phyloP scores from a whole-genome alignment of 2,329 filamentous ascomycete genomes.

The Penicillium sclerotiorum region DNA sequence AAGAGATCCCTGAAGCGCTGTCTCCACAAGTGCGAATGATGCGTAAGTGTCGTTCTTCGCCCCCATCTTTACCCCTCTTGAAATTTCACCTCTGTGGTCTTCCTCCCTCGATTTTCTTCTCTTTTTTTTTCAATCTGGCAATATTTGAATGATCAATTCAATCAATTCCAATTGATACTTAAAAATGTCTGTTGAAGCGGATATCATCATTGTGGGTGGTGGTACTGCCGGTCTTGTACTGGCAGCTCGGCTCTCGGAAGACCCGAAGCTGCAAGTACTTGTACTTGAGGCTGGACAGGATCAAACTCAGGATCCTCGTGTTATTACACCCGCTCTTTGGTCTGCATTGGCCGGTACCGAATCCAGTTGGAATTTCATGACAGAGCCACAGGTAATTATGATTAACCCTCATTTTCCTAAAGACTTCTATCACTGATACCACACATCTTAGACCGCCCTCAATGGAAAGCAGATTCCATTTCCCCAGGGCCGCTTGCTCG shows the following conservation, averaged over 20 bases:
- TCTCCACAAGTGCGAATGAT: too few relatives aligned
- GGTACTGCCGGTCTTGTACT: constrained; percentile 36
- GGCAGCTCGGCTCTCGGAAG: constrained; percentile 34
- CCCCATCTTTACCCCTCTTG: too few relatives aligned
- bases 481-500: constrained; percentile 53
- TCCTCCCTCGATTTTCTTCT: too few relatives aligned
- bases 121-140: too few relatives aligned
- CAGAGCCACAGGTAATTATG: constrained; percentile 26
- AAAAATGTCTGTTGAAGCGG: constrained; percentile 8
- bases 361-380: constrained; percentile 32
- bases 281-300: constrained; percentile 34
- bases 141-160: too few relatives aligned
- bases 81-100: too few relatives aligned
- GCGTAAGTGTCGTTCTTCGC: too few relatives aligned
- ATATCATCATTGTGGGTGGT: constrained; percentile 37
- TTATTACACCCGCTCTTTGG: constrained; percentile 25
- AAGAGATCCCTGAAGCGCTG: too few relatives aligned
- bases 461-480: constrained; percentile 46
- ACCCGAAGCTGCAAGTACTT: constrained; percentile 27
- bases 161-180: too few relatives aligned
- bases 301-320: constrained; percentile 24
- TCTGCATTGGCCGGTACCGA: constrained; percentile 23
- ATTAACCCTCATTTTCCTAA: too few relatives aligned
- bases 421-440: not conserved
- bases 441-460: constrained; percentile 26